Conservation (phyloP, 441 rosid genomes). For the Euphorbia corollata region DNA sequence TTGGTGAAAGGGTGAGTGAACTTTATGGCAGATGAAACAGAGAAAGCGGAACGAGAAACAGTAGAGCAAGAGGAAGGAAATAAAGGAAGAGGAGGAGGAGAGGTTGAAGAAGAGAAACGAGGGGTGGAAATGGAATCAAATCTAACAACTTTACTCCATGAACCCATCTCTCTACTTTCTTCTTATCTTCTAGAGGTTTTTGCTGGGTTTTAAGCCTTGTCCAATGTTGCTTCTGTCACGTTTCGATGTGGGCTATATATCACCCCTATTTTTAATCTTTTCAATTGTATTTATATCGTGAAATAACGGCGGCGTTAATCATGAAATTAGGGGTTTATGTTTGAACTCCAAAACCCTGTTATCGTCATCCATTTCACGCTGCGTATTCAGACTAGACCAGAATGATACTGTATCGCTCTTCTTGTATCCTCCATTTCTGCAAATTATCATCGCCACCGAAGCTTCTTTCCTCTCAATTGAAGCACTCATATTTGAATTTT, state of each 20-base stretch:
- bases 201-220: background rate
- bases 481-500: slow-evolving; percentile 28
- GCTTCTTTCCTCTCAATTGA: slow-evolving; percentile 40
- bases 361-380: slow-evolving; percentile 5
- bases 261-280: too few species aligned
- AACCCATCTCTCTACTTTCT: slow-evolving; percentile 28
- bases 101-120: slow-evolving; percentile 22
- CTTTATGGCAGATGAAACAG: background rate
- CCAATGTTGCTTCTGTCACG: rapidly evolving
- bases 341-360: slow-evolving; percentile 42
- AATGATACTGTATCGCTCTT: slow-evolving; percentile 49
- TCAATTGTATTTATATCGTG: too few species aligned
- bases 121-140: slow-evolving; percentile 11
- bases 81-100: slow-evolving; percentile 13
- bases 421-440: slow-evolving; percentile 40
- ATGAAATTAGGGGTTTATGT: slow-evolving; percentile 17
- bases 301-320: too few species aligned
- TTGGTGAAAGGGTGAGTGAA: slow-evolving; percentile 16
- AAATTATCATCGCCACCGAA: slow-evolving; percentile 33
- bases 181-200: background rate
- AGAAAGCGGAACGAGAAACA: slow-evolving; percentile 7
- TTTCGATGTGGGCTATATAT: slow-evolving; percentile 7
- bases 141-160: slow-evolving; percentile 27
- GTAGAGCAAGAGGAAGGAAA: slow-evolving; percentile 22
- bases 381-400: background rate